A percentile compares a stretch with the other conserved stretches of the same genome.
Evolutionary conservation across 176 grass and related monocot genomes (phyloP).

Genomic region (Coix lacrymajobi): DNA sequence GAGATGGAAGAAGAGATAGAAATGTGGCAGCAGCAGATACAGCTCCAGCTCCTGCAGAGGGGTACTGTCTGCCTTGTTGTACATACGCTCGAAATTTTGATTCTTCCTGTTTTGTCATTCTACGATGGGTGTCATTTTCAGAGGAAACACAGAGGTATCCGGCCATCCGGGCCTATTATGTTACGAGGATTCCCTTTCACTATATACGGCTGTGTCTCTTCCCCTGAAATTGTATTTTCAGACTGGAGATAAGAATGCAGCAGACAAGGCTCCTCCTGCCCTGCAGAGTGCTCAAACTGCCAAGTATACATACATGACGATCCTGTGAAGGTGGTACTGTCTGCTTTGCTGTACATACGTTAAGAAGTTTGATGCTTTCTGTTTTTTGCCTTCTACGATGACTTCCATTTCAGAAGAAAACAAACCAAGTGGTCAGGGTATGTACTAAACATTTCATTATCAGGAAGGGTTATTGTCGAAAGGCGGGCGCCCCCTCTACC

Average conservation of each 20-base stretch:
- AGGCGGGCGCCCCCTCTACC: too few species aligned
- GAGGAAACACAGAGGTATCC: neutral
- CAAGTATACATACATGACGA: neutral
- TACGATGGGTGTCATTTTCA: neutral
- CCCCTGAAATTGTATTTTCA: neutral
- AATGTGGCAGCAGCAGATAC: neutral
- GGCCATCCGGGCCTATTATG: neutral
- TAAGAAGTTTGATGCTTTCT: neutral
- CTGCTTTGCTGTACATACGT: slow-evolving; percentile 1
- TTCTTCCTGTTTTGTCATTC: neutral
- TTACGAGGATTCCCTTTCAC: neutral
- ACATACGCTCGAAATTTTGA: neutral
- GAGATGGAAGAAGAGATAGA: neutral
- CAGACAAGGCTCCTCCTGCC: neutral
- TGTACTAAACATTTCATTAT: neutral
- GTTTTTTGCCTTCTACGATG: neutral
- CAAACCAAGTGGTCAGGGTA: neutral
- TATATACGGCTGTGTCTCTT: neutral
- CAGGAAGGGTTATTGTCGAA: neutral
- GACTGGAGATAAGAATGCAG: neutral
- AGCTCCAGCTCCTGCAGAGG: slow-evolving; percentile 4
- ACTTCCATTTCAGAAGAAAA: neutral
- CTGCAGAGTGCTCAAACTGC: neutral
- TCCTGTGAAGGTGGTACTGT: slow-evolving; percentile 7
- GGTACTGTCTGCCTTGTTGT: slow-evolving; percentile 17